phyloP scores from a whole-genome alignment of 2,329 filamentous ascomycete species.

The Biscogniauxia mediterranea region DNA sequence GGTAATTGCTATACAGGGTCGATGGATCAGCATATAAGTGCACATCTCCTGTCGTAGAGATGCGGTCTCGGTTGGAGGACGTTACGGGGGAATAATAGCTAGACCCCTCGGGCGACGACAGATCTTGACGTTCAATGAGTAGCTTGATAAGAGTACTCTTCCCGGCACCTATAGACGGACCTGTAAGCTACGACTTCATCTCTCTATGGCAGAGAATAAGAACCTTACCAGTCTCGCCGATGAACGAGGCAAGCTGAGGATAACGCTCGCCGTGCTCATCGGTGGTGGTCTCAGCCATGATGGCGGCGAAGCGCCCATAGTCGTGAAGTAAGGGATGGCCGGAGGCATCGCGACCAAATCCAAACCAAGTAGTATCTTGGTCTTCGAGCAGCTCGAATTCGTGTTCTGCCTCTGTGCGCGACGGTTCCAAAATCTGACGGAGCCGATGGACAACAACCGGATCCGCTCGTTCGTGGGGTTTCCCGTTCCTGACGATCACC shows the following conservation, averaged over 20 bases:
- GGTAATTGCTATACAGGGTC: conserved; percentile 36
- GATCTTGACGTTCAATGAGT: conserved; percentile 39
- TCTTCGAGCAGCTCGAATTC: conserved; percentile 32
- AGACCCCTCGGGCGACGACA: conserved; percentile 25
- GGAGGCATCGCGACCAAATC: conserved; percentile 31
- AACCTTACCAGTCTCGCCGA: conserved; percentile 39
- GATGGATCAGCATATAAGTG: conserved; percentile 51
- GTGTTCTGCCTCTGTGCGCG: conserved; percentile 31
- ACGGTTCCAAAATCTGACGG: conserved; percentile 33
- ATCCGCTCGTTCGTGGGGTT: conserved; percentile 33
- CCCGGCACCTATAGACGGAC: conserved; percentile 38
- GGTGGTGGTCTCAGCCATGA: conserved; percentile 36
- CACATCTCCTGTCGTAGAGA: conserved; percentile 50
- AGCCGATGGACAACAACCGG: conserved; percentile 31
- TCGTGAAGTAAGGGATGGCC: conserved; percentile 31
- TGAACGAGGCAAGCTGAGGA: conserved; percentile 43
- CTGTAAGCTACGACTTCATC: neutral
- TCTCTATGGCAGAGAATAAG: neutral
- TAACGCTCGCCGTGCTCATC: conserved; percentile 30
- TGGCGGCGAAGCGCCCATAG: conserved; percentile 41
- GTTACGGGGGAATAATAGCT: conserved; percentile 43
- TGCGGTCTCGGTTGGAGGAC: conserved; percentile 39
- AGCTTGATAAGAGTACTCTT: conserved; percentile 51
- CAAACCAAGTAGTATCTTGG: conserved; percentile 35
- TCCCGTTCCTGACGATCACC: conserved; percentile 29